Evolutionary conservation across 2,329 filamentous ascomycete genomes (phyloP), one percentile per base, ranked within the genome.

Genomic region (Xylariales sp.): DNA sequence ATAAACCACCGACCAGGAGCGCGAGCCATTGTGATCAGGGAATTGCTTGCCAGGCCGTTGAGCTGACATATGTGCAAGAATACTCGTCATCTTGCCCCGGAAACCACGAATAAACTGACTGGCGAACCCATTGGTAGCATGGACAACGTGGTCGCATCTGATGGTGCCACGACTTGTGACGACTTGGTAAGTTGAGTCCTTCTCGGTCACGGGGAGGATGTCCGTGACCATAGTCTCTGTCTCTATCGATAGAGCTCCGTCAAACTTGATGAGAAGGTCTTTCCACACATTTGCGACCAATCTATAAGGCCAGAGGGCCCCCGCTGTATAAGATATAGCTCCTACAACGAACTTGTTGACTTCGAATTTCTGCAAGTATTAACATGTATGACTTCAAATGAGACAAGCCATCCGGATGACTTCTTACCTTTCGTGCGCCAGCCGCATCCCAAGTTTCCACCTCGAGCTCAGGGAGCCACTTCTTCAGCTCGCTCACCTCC

Each of bases 71-170:
- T 73, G 69, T 4, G 61, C 71, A 3, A 70, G 57, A 0, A 66
- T 45, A 0, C 71, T 65, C 0, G 69, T 65, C n/a, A 76, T 52
- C 31, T 64, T 67, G 7, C 65, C 64, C 3, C 64, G 60, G 1
- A 80, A 58, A 0, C 62, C 65, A 0, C 76, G 74, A 3, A 80
- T 51, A 1, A 81, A 66, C 38, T 76, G 68, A 0, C 68, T 56
- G 0, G 71, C 64, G 47, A 73, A 73, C 4, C 63, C 74, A 46
- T 82, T 81, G 1, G 76, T 82, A 6, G 74, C 73, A 47, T 82
- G 74, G 3, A 82, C 63, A 2, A 83, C 61, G 39, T 80, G 69
- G 1, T 61, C 59, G 6, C 74, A 63, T 3, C 51, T 54, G 24
- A 80, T 61, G 0, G 31, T 47, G 2, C 74, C 75, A 5, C 69